Evolutionary conservation across 495 filamentous ascomycete species (phyloP).

Genomic region (Umbilicaria muhlenbergii): DNA sequence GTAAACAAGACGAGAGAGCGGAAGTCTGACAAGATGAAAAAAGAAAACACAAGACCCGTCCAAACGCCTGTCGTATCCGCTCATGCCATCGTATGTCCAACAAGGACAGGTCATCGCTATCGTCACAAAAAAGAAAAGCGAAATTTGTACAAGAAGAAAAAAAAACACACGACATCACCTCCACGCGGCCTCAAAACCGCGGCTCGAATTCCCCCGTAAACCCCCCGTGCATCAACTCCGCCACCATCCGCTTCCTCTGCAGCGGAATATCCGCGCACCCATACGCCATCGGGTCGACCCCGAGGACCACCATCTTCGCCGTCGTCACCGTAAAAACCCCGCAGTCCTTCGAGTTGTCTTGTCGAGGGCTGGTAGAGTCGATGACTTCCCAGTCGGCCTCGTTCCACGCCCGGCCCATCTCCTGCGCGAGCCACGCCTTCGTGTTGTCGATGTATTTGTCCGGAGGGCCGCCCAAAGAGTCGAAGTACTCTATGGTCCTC

Average conservation of each 20-base stretch:
- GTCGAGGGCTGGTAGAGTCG: slow-evolving; percentile 30
- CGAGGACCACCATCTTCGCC: slow-evolving; percentile 50
- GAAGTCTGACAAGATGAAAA: too few species aligned
- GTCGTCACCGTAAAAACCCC: slow-evolving; percentile 68
- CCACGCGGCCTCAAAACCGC: too few species aligned
- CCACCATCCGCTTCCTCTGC: slow-evolving; percentile 49
- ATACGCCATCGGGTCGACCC: slow-evolving; percentile 46
- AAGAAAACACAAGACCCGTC: too few species aligned
- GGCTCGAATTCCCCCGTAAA: slow-evolving; percentile 23
- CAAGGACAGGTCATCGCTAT: too few species aligned
- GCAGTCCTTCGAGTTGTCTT: slow-evolving; percentile 63
- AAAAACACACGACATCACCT: too few species aligned
- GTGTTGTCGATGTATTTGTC: slow-evolving; percentile 20
- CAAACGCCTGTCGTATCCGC: too few species aligned
- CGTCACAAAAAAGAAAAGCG: too few species aligned
- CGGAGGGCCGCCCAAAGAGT: slow-evolving; percentile 41
- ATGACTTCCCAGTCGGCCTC: slow-evolving; percentile 47
- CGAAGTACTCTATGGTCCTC: slow-evolving; percentile 56
- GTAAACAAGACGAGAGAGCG: too few species aligned
- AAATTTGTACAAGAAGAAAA: too few species aligned
- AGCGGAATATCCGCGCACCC: slow-evolving; percentile 35
- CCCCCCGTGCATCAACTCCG: slow-evolving; percentile 51
- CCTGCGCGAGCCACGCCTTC: slow-evolving; percentile 39
- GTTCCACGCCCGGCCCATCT: slow-evolving; percentile 39
- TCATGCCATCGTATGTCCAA: too few species aligned